Percentiles rank a stretch among this genome's conserved stretches.
phyloP scores from a whole-genome alignment of 169 alveolate genomes.

The Condylostoma magnum region DNA sequence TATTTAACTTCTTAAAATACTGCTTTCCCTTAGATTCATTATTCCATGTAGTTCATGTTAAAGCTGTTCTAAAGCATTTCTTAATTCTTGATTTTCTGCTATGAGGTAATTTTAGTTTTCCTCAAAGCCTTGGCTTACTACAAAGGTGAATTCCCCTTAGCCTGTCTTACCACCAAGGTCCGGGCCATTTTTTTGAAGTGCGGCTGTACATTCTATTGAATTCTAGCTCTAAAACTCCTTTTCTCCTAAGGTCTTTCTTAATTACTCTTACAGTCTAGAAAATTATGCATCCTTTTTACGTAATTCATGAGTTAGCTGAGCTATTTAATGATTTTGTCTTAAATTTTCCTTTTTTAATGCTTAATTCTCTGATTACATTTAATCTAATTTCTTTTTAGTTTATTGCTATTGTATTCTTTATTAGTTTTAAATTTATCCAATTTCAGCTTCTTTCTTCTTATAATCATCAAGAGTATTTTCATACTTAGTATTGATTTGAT shows the following conservation, averaged over 20 bases:
- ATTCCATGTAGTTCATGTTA: slow-evolving; percentile 9
- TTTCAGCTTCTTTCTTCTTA: neutral
- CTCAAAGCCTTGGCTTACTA: neutral
- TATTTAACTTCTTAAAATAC: neutral
- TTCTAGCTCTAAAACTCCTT: neutral
- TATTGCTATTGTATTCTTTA: neutral
- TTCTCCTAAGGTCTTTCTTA: neutral
- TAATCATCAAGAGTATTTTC: neutral
- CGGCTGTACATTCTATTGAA: neutral
- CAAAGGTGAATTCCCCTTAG: neutral
- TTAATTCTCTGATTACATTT: neutral
- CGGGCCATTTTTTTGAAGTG: neutral
- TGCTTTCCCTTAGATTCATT: slow-evolving; percentile 7
- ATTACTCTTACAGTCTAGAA: neutral
- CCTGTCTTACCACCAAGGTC: neutral
- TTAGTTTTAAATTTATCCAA: slow-evolving; percentile 4
- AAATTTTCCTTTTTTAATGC: neutral
- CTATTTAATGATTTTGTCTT: neutral
- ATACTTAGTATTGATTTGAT: neutral
- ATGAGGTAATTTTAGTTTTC: slow-evolving; percentile 8
- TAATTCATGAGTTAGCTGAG: neutral
- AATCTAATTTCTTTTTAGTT: neutral
- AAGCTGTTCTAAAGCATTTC: slow-evolving; percentile 11
- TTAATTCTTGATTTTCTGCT: slow-evolving; percentile 18
- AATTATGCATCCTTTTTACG: neutral